These are phyloP conservation scores for Rhizomucor miehei DNA, from an alignment of 371 early-diverging fungal genomes.

Conservation along the genomic window DNA sequence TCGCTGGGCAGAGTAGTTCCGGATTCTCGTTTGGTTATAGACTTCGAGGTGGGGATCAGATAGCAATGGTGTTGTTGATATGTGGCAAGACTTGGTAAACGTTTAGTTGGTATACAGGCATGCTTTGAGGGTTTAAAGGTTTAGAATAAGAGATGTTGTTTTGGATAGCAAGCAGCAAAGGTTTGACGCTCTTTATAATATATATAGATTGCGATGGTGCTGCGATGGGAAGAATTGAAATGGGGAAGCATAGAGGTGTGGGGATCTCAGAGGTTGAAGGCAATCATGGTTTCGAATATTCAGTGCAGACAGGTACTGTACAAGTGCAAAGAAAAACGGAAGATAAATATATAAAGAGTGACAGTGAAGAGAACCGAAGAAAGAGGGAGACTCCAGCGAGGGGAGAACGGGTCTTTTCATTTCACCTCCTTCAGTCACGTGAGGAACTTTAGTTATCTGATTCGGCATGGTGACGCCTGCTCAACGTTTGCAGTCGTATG, in stretches of 20 bases:
- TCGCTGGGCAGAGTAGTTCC: too few relatives aligned
- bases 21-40: background rate
- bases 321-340: slow-evolving; percentile 6
- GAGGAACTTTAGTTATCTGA: too few relatives aligned
- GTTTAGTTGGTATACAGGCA: background rate
- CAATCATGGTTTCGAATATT: slow-evolving; percentile 6
- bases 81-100: background rate
- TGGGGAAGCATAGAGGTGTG: background rate
- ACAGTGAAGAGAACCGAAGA: slow-evolving; percentile 7
- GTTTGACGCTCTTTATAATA: background rate
- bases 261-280: slow-evolving; percentile 10
- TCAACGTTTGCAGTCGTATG: too few relatives aligned
- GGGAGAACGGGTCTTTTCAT: background rate
- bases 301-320: slow-evolving; percentile 6
- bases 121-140: background rate
- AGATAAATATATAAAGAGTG: slow-evolving; percentile 7
- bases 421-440: too few relatives aligned
- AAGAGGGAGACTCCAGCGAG: slow-evolving; percentile 2
- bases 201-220: background rate
- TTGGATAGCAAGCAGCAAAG: background rate
- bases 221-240: background rate
- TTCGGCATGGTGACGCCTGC: too few relatives aligned
- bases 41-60: background rate
- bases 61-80: background rate
- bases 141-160: background rate